Evolutionary conservation across 148 eudicot genomes (phyloP).

Genomic region (Chenopodium berlandieri): DNA sequence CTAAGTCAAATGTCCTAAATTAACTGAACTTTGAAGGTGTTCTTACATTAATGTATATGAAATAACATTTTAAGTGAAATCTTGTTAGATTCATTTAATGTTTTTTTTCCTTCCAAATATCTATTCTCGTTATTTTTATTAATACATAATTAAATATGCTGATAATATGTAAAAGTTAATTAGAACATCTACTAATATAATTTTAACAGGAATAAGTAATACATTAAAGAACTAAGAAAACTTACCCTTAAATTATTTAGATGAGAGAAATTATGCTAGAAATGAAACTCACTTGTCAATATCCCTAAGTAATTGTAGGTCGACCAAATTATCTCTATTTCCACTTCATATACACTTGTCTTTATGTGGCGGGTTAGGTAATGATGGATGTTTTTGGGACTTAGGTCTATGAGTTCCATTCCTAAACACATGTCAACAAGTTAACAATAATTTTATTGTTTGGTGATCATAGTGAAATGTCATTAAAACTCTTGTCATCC

Average conservation of each 20-base stretch:
- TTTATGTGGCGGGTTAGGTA: background rate
- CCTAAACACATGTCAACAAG: background rate
- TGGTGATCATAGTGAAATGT: background rate
- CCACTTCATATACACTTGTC: background rate
- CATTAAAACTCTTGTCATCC: background rate
- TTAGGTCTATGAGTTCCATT: background rate
- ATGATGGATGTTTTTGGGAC: background rate
- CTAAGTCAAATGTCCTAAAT: too few relatives aligned
- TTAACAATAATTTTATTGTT: background rate
- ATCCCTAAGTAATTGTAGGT: background rate
- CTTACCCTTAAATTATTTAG: background rate
- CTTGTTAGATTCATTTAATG: too few relatives aligned
- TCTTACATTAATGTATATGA: too few relatives aligned
- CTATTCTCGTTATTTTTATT: too few relatives aligned
- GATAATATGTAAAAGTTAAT: too few relatives aligned
- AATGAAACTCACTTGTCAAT: background rate
- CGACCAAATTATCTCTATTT: background rate
- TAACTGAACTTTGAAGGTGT: too few relatives aligned
- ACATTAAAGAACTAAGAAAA: too few relatives aligned
- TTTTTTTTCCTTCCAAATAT: too few relatives aligned
- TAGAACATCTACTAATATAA: too few relatives aligned
- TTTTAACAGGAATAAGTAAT: too few relatives aligned
- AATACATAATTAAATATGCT: too few relatives aligned
- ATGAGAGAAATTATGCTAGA: background rate
- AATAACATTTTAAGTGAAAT: too few relatives aligned